Conservation (phyloP, 2,329 filamentous ascomycete species). For the Zymoseptoria passerinii region DNA sequence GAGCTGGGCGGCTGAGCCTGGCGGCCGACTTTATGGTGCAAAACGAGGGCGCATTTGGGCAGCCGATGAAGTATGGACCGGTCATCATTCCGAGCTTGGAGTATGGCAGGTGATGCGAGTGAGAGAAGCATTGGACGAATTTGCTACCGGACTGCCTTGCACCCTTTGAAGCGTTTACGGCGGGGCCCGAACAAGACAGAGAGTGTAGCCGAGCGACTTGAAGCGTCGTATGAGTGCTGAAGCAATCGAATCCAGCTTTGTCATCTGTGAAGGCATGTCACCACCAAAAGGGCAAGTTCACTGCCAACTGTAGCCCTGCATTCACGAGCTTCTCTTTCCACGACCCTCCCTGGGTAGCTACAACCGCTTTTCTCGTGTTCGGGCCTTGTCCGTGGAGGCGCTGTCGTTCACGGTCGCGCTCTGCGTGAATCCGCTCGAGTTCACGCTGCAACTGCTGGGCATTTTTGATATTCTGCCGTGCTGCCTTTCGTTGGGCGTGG, state of each 20-base stretch:
- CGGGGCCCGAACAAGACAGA: not conserved
- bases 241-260: too few species aligned
- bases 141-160: not conserved
- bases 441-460: not conserved
- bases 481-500: not conserved
- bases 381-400: not conserved
- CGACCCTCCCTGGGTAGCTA: too few species aligned
- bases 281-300: too few species aligned
- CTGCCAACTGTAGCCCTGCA: too few species aligned
- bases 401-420: not conserved
- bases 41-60: conserved; percentile 70
- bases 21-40: conserved; percentile 97
- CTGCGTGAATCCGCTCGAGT: not conserved
- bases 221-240: not conserved
- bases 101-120: conserved; percentile 36
- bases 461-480: not conserved
- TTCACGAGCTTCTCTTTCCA: too few species aligned
- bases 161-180: not conserved
- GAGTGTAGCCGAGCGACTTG: not conserved
- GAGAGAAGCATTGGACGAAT: not conserved
- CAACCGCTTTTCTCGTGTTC: too few species aligned
- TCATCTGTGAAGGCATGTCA: too few species aligned
- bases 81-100: conserved; percentile 75
- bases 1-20: conserved; percentile 57
- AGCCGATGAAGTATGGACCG: conserved; percentile 90